Conservation (phyloP, 2,329 filamentous ascomycete species). For the Magnaporthiopsis rhizophila region DNA sequence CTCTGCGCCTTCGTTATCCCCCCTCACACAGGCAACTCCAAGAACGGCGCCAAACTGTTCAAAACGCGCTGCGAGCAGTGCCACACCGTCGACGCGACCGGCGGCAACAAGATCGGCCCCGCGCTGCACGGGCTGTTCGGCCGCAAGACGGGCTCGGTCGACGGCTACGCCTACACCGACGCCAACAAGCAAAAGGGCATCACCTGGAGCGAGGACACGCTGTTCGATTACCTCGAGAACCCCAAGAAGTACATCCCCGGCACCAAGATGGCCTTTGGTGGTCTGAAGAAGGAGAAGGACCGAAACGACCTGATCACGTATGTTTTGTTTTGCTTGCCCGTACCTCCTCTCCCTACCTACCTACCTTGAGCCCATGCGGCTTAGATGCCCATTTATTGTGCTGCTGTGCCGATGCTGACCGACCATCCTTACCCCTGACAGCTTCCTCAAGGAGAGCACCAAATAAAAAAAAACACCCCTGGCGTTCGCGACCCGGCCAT, state of each 20-base stretch:
- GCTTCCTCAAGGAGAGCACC: constrained; percentile 63
- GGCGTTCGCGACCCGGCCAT: background rate
- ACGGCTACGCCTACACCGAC: constrained; percentile 95
- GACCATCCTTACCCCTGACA: constrained; percentile 18
- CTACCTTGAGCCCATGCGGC: no score
- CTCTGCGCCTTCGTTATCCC: background rate
- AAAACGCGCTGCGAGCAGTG: constrained; percentile 98
- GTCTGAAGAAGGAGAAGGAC: constrained; percentile 99
- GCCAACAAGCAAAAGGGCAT: constrained; percentile 98
- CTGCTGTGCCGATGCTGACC: constrained; percentile 6
- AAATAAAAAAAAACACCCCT: constrained; percentile 40
- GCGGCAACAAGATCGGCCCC: constrained; percentile 97
- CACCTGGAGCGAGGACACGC: constrained; percentile 74
- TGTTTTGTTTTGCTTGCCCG: constrained; percentile 27
- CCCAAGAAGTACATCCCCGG: constrained; percentile 99
- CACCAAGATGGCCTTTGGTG: constrained; percentile 99
- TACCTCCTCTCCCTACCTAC: no score
- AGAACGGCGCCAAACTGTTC: constrained; percentile 98
- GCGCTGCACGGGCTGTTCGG: constrained; percentile 96
- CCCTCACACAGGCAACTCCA: constrained; percentile 62
- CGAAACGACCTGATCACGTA: constrained; percentile 98
- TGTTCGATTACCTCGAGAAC: constrained; percentile 99
- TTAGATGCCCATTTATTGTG: no score
- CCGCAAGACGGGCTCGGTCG: constrained; percentile 85
- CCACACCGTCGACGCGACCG: constrained; percentile 87